Evolutionary conservation across 1,284 basidiomycete genomes (phyloP).

Genomic region (Ganoderma lingzhi): DNA sequence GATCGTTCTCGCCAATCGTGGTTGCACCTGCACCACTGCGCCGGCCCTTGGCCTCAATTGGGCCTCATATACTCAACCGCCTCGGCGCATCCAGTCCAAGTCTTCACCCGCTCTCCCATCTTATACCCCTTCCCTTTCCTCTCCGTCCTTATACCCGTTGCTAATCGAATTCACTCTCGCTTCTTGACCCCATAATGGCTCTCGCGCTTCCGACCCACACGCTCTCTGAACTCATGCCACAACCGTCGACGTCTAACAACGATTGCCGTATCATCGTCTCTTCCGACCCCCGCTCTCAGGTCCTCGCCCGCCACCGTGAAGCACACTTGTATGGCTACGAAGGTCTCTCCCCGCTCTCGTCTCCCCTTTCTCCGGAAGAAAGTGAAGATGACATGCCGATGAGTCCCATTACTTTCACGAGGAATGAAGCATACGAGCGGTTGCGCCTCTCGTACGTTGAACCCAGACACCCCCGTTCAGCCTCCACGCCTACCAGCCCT

Average conservation of each 20-base stretch:
- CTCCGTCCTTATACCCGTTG: conserved; percentile 20
- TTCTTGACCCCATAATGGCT: conserved; percentile 29
- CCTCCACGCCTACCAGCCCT: conserved; percentile 14
- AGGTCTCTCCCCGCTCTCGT: conserved; percentile 13
- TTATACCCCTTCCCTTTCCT: conserved; percentile 28
- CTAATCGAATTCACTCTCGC: background rate
- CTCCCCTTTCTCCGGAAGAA: conserved; percentile 31
- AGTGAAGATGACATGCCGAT: conserved; percentile 30
- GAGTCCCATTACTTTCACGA: conserved; percentile 29
- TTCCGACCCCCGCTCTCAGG: conserved; percentile 14
- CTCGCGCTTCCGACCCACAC: conserved; percentile 28
- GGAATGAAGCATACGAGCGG: conserved; percentile 30
- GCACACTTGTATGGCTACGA: conserved; percentile 10
- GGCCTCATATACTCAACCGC: conserved; percentile 33
- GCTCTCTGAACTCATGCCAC: conserved; percentile 21
- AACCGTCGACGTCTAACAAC: conserved; percentile 18
- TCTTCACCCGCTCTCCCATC: conserved; percentile 17
- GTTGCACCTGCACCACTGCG: conserved; percentile 11
- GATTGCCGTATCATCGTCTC: conserved; percentile 24
- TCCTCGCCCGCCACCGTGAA: conserved; percentile 14
- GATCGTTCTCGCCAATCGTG: conserved; percentile 22
- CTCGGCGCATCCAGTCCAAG: conserved; percentile 16
- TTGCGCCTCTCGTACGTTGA: conserved; percentile 22
- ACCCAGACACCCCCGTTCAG: conserved; percentile 1
- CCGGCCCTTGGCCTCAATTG: conserved; percentile 11